Percentiles rank a stretch among this genome's conserved stretches.
phyloP scores from a whole-genome alignment of 305 asterid genomes.

The Plantago lanceolata region DNA sequence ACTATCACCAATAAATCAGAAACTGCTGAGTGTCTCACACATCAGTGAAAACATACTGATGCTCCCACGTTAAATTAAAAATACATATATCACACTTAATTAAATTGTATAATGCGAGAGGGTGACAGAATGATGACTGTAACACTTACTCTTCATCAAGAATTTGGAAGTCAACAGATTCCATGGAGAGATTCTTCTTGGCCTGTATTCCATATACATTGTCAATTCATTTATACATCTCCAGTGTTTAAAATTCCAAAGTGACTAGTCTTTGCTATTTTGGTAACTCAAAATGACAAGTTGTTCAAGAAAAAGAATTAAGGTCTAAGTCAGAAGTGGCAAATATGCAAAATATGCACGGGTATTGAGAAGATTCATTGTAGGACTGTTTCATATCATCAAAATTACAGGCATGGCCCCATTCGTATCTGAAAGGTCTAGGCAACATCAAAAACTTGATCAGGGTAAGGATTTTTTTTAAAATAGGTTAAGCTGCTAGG shows the following conservation, averaged over 20 bases:
- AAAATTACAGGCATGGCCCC: not conserved
- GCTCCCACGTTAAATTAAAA: not conserved
- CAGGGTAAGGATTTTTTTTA: not conserved
- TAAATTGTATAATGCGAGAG: not conserved
- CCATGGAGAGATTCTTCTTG: conserved; percentile 81
- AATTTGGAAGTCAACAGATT: conserved; percentile 56
- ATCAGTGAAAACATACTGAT: conserved; percentile 1
- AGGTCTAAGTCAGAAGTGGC: conserved; percentile 6
- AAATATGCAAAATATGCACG: conserved; percentile 1
- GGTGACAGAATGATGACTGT: conserved; percentile 19
- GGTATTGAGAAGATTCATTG: conserved; percentile 4
- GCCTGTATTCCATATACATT: conserved; percentile 37
- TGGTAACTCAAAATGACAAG: not conserved
- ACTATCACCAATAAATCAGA: conserved; percentile 9
- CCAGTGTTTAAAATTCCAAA: conserved; percentile 5
- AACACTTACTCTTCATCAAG: conserved; percentile 77
- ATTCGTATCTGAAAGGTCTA: not conserved
- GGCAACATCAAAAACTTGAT: not conserved
- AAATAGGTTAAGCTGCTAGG: too few relatives aligned
- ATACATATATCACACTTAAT: not conserved
- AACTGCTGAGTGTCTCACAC: conserved; percentile 3
- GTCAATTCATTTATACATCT: conserved; percentile 20
- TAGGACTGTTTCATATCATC: not conserved
- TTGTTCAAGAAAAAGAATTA: conserved; percentile 11
- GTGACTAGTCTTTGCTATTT: not conserved